phyloP scores from a whole-genome alignment of 2,329 filamentous ascomycete genomes.

The Calonectria honghensis region DNA sequence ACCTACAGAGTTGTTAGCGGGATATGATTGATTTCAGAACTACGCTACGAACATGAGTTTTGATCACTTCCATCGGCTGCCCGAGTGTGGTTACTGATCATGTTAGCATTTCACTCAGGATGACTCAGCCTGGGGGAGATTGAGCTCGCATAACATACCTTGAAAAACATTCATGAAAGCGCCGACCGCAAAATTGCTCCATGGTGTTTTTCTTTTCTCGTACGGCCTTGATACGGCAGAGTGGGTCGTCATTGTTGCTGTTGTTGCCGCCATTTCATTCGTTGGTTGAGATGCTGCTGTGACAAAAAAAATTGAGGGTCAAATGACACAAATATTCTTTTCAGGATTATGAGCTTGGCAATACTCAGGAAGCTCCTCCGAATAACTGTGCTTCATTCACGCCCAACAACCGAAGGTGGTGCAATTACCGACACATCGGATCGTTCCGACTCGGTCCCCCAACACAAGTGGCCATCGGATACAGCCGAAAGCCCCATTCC shows the following conservation, averaged over 20 bases:
- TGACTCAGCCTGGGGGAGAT: neutral
- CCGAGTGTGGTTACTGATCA: slow-evolving; percentile 31
- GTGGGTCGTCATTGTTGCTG: neutral
- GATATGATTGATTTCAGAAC: accelerated
- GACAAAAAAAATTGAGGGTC: neutral
- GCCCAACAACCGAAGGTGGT: neutral
- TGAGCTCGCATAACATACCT: neutral
- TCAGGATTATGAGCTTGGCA: neutral
- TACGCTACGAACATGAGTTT: slow-evolving; percentile 29
- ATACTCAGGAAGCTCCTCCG: no score
- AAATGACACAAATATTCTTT: neutral
- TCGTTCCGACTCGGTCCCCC: neutral
- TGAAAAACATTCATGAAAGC: slow-evolving; percentile 38
- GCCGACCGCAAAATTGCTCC: slow-evolving; percentile 35
- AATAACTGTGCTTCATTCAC: neutral
- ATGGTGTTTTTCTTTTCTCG: slow-evolving; percentile 37
- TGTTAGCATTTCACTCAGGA: neutral
- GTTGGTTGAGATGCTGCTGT: no score
- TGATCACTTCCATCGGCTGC: slow-evolving; percentile 38
- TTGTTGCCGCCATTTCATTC: slow-evolving; percentile 3
- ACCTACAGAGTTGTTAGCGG: neutral
- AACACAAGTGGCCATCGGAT: neutral
- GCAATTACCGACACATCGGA: neutral
- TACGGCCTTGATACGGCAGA: neutral
- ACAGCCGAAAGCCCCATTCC: neutral